Evolutionary conservation across 306 rosid species (phyloP).

Genomic region (Glycine tomentella): DNA sequence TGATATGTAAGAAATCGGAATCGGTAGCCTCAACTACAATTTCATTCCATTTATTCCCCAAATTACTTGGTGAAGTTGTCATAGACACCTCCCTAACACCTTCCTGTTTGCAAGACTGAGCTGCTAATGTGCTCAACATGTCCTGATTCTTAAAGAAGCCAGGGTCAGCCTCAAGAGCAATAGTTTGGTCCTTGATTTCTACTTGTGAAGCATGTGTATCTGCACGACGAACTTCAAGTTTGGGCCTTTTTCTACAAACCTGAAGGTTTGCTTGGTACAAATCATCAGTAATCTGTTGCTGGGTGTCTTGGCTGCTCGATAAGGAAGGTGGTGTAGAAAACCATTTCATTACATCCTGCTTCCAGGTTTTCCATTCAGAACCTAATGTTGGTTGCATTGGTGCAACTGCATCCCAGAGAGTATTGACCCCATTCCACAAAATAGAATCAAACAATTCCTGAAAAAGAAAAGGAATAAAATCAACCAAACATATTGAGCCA

Average conservation of each 20-base stretch:
- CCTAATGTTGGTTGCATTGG: constrained; percentile 69
- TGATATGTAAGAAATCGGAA: constrained; percentile 54
- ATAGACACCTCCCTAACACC: constrained; percentile 55
- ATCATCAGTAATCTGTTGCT: constrained; percentile 60
- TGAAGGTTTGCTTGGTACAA: constrained; percentile 67
- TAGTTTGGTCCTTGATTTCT: constrained; percentile 64
- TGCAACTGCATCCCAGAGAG: constrained; percentile 68
- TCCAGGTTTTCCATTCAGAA: constrained; percentile 98
- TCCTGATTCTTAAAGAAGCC: constrained; percentile 68
- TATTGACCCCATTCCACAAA: constrained; percentile 79
- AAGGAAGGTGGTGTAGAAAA: constrained; percentile 69
- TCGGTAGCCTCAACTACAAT: constrained; percentile 64
- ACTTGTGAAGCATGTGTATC: constrained; percentile 78
- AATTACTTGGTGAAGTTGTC: constrained; percentile 47
- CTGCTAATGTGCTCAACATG: constrained; percentile 55
- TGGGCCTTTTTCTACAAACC: constrained; percentile 84
- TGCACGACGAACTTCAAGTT: constrained; percentile 98
- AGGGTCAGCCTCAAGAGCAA: constrained; percentile 70
- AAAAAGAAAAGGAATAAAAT: constrained; percentile 45
- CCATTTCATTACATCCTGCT: constrained; percentile 93
- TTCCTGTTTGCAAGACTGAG: constrained; percentile 61
- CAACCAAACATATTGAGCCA: constrained; percentile 44
- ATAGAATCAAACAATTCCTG: constrained; percentile 91
- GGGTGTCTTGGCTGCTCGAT: constrained; percentile 56
- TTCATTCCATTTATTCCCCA: constrained; percentile 69